Conservation (phyloP, 495 filamentous ascomycete species). For the Cudoniella acicularis region DNA sequence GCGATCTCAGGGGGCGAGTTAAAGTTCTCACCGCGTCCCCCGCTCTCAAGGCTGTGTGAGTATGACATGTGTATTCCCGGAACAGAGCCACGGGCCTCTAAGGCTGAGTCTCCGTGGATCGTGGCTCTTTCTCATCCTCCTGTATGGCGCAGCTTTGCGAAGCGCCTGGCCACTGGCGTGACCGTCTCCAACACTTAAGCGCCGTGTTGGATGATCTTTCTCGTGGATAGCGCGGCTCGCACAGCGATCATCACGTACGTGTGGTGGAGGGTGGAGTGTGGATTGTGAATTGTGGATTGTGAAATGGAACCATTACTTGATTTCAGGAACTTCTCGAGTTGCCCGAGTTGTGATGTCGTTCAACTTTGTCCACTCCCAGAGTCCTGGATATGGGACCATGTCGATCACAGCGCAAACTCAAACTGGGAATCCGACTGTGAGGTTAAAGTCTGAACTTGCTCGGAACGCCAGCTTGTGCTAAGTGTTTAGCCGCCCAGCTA, state of each 20-base stretch:
- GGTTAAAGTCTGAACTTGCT: not conserved
- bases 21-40: not conserved
- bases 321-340: not conserved
- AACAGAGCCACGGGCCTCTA: not conserved
- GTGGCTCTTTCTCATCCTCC: not conserved
- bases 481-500: not conserved
- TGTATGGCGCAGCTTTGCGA: not conserved
- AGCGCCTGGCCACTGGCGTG: not conserved
- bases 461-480: not conserved
- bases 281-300: too few relatives aligned
- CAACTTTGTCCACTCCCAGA: not conserved
- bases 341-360: not conserved
- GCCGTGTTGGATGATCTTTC: not conserved
- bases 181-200: not conserved
- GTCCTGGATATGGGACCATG: not conserved
- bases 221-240: too few relatives aligned
- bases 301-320: too few relatives aligned
- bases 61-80: not conserved
- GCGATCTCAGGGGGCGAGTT: not conserved
- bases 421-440: not conserved
- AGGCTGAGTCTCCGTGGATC: not conserved
- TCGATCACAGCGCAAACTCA: not conserved
- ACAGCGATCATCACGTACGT: not conserved
- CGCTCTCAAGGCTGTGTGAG: not conserved
- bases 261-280: too few relatives aligned